Base-by-base conservation (phyloP, 148 eudicot genomes). In the Bassia scoparia region DNA sequence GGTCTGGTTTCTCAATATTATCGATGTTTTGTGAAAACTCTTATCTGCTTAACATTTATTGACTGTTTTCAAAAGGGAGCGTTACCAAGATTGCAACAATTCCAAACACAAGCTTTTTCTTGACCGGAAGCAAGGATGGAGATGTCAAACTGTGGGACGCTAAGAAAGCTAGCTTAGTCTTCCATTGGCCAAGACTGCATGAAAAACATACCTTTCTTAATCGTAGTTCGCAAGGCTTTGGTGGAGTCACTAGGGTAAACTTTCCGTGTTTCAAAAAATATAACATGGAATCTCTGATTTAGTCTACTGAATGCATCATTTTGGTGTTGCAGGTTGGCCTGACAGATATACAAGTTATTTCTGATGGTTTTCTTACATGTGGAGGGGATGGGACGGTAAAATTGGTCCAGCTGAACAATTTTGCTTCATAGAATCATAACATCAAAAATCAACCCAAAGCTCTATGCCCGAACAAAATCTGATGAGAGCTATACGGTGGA, bases 61-160 rank as follows among this genome's bases (percentile, higher is more conserved):
- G 7, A 48, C 63, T 70, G 64, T 56, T 66, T 71, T 38, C 12
- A 85, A 79, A 72, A 96, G 99, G 96, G 84, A 87, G 90, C 69
- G 77, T 96, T 62, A 86, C 97, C 78, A 96, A 81, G 86, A 90
- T 96, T 79, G 56, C 89, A 63, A 87, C 96, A 69, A 92, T 96
- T 43, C 99, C 99, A 74, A 84, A 90, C 71, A 84, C 99, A 41
- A 89, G 94, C 74, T 84, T 90, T 66, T 92, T 96, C 90, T 82
- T 96, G 83, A 96, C 99, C 9, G 99, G 99, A 73, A 84, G 99
- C 83, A 92, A 90, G 87, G 99, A 92, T 81, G 99, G 99, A 43
- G 99, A 96, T 80, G 99, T 96, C 50, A 96, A 96, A 78, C 91
- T 96, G 37, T 96, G 99, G 99, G 99, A 96, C 83, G 97, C 96